phyloP scores from a whole-genome alignment of 2,329 filamentous ascomycete species.

The Fusarium sarcochroum region DNA sequence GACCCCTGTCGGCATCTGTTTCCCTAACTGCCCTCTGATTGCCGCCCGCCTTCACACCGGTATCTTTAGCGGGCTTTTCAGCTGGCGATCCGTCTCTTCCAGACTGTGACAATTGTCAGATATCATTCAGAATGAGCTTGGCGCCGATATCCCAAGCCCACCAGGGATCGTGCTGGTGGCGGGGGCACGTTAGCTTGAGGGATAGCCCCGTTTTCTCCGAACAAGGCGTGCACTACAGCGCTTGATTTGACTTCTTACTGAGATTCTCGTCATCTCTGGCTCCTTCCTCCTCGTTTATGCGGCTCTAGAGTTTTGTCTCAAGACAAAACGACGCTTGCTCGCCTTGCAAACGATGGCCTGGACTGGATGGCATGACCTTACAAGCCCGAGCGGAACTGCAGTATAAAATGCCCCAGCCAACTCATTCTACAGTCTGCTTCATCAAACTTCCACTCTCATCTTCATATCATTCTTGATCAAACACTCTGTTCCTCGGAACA shows the following conservation, averaged over 20 bases:
- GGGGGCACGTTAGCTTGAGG: neutral
- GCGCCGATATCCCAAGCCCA: neutral
- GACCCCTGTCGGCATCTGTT: neutral
- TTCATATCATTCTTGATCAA: neutral
- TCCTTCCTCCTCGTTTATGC: neutral
- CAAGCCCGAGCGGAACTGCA: neutral
- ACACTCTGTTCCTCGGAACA: neutral
- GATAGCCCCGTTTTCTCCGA: neutral
- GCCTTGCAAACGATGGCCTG: neutral
- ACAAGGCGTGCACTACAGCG: neutral
- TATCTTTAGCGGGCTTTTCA: neutral
- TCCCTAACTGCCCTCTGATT: neutral
- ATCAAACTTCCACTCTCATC: neutral
- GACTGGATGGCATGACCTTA: too few relatives aligned
- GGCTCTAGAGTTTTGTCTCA: neutral
- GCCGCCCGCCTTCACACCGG: conserved; percentile 8
- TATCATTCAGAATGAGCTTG: neutral
- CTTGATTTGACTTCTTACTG: neutral
- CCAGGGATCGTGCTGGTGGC: too few relatives aligned
- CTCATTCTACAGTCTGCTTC: neutral
- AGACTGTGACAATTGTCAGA: neutral
- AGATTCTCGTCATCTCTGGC: neutral
- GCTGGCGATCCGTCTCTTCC: neutral
- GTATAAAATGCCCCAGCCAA: neutral
- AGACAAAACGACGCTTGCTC: conserved; percentile 10